phyloP scores from a whole-genome alignment of 2,329 filamentous ascomycete genomes.

The Claviceps fusiformis region DNA sequence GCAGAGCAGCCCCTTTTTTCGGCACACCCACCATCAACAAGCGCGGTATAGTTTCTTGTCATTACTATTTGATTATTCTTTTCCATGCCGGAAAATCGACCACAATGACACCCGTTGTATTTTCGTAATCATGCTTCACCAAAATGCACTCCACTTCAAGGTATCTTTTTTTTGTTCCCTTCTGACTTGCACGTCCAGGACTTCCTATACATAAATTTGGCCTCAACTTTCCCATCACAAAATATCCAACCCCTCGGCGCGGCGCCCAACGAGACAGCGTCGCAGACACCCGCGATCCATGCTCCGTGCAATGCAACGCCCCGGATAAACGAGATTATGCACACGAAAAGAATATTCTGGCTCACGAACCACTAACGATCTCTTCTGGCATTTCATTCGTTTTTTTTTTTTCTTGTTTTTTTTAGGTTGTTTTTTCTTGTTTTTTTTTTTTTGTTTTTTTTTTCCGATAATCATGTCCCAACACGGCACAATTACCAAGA shows the following conservation, averaged over 20 bases:
- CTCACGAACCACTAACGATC: background rate
- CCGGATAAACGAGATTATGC: background rate
- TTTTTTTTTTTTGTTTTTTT: too few species aligned
- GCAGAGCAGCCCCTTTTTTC: background rate
- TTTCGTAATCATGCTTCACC: too few species aligned
- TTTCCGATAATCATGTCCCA: too few species aligned
- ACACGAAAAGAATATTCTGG: background rate
- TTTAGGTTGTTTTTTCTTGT: background rate
- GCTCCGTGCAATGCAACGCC: slow-evolving; percentile 13
- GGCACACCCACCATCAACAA: background rate
- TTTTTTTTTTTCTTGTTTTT: background rate
- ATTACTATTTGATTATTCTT: background rate
- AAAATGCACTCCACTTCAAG: too few species aligned
- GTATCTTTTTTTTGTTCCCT: too few species aligned
- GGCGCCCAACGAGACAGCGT: background rate
- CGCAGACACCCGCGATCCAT: background rate
- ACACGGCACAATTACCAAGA: background rate
- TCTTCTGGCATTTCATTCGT: background rate
- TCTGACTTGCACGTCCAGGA: too few species aligned
- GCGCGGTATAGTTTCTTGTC: background rate
- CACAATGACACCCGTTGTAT: too few species aligned
- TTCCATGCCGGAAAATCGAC: too few species aligned
- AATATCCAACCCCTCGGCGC: too few species aligned
- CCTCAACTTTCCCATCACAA: too few species aligned
- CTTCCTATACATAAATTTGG: too few species aligned